Base-by-base conservation (phyloP, 2,329 filamentous ascomycete genomes). In the Cryphonectria naterciae region DNA sequence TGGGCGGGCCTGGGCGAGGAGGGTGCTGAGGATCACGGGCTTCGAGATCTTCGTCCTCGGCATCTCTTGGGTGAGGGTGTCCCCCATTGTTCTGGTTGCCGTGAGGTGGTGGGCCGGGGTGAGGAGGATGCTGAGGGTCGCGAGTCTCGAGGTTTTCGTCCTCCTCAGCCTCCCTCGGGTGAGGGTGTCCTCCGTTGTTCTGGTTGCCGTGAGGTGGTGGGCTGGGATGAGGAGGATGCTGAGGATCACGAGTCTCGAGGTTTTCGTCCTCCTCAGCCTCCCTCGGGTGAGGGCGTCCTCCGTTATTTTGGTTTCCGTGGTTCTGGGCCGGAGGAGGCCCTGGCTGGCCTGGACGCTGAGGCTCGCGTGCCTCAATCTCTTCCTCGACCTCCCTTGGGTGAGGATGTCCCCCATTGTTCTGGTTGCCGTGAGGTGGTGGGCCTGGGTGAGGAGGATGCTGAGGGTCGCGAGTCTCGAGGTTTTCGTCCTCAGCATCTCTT, bases 1-100 rank as follows among this genome's bases (percentile, higher is more conserved):
- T 22, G 19, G 54, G 25, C 13, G 54, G 63, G 22, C 25, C 41
- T 5, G 60, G 60, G n/a, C 2, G 63, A 4, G 39, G 22, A 11
- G 25, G 37, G 4, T 17, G 39, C 62, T 65, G 37, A 37, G 25
- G 41, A 7, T 65, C 41, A 25, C 63, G 63, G 22, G 63, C 46
- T 2, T 49, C 22, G 6, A 61, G 4, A 1, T 54, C 49, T 13
- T 54, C 37, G 3, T 39, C 54, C 13, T 63, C 60, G 13, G 13
- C 49, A 43, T 58, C 52, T 35, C 65, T 54, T 4, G 35, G 32
- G 32, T 67, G 37, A 10, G 35, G 52, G 10, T 1, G 32, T 6
- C 64, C 64, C 2, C 64, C 64, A 25, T 39, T 54, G 22, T 66
- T 54, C 28, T 61, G 56, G n/a, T 54, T 54, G 4, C 46, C 46